A percentile compares a stretch with the other conserved stretches of the same genome.
phyloP scores from a whole-genome alignment of 208 protist species.

The Trypanosoma congolense region DNA sequence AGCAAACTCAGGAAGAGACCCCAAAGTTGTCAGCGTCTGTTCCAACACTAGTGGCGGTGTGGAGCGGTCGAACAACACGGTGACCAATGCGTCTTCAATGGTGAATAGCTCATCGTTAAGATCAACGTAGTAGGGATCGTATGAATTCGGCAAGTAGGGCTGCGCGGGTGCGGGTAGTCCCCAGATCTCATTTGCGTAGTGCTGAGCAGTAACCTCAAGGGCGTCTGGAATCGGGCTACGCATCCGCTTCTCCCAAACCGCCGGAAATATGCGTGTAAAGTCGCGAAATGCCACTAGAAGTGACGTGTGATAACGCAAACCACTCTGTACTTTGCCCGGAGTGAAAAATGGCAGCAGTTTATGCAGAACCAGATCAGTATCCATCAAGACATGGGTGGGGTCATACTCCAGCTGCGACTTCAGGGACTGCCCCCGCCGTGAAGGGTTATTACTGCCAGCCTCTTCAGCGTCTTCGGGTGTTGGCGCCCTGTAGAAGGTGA shows the following conservation, averaged over 20 bases:
- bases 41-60: constrained; percentile 34
- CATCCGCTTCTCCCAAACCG: constrained; percentile 10
- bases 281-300: constrained; percentile 35
- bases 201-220: constrained; percentile 4
- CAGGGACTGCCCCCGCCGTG: constrained; percentile 12
- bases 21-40: constrained; percentile 52
- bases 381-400: constrained; percentile 44
- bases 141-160: constrained; percentile 38
- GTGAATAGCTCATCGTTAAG: constrained; percentile 42
- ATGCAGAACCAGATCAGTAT: constrained; percentile 28
- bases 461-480: constrained; percentile 6
- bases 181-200: not conserved
- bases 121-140: constrained; percentile 32
- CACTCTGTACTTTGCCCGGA: constrained; percentile 13
- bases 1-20: constrained; percentile 39
- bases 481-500: constrained; percentile 25
- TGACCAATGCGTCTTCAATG: constrained; percentile 46
- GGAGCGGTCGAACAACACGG: constrained; percentile 16
- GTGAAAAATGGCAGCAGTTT: constrained; percentile 24
- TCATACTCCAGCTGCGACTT: constrained; percentile 43
- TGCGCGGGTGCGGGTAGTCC: not conserved
- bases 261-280: constrained; percentile 11
- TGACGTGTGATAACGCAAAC: constrained; percentile 13
- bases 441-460: not conserved
- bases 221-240: not conserved